phyloP scores from a whole-genome alignment of 257 asterid genomes.

The Solanum megistacrolobum region DNA sequence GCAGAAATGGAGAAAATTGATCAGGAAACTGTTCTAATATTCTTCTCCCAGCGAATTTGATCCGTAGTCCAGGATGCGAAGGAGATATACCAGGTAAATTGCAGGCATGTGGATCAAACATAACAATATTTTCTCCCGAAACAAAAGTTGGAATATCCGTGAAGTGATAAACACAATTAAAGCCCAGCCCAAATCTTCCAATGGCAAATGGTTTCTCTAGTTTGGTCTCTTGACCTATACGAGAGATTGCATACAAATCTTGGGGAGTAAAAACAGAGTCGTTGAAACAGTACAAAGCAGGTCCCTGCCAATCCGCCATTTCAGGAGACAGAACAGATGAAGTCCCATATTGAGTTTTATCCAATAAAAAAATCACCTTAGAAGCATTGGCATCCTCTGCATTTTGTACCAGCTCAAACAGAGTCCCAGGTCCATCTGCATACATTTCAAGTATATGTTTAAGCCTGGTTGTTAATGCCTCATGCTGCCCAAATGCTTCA shows the following conservation, averaged over 20 bases:
- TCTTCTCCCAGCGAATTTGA: slow-evolving; percentile 65
- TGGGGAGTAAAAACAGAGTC: slow-evolving; percentile 93
- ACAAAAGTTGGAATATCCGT: slow-evolving; percentile 92
- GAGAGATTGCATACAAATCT: slow-evolving; percentile 92
- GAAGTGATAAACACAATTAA: slow-evolving; percentile 88
- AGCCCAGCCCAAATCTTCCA: slow-evolving; percentile 98
- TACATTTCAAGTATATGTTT: slow-evolving; percentile 97
- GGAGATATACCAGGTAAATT: slow-evolving; percentile 95
- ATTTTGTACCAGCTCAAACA: slow-evolving; percentile 91
- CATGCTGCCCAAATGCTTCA: slow-evolving; percentile 99
- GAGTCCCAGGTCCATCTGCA: slow-evolving; percentile 93
- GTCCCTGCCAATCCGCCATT: slow-evolving; percentile 99
- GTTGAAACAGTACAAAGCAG: slow-evolving; percentile 91
- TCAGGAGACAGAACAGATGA: slow-evolving; percentile 95
- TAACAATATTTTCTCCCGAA: slow-evolving; percentile 92
- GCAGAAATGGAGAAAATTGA: slow-evolving; percentile 92
- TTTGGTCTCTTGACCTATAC: slow-evolving; percentile 97
- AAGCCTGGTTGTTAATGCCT: slow-evolving; percentile 89
- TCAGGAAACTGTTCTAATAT: slow-evolving; percentile 92
- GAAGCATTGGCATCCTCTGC: slow-evolving; percentile 99
- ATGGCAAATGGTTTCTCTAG: slow-evolving; percentile 95
- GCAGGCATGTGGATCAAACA: slow-evolving; percentile 97
- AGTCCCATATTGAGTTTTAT: slow-evolving; percentile 84
- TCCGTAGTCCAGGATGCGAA: slow-evolving; percentile 89
- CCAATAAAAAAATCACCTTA: slow-evolving; percentile 72